phyloP scores from a whole-genome alignment of 2,329 filamentous ascomycete genomes.

The Leptodontidium sp. region DNA sequence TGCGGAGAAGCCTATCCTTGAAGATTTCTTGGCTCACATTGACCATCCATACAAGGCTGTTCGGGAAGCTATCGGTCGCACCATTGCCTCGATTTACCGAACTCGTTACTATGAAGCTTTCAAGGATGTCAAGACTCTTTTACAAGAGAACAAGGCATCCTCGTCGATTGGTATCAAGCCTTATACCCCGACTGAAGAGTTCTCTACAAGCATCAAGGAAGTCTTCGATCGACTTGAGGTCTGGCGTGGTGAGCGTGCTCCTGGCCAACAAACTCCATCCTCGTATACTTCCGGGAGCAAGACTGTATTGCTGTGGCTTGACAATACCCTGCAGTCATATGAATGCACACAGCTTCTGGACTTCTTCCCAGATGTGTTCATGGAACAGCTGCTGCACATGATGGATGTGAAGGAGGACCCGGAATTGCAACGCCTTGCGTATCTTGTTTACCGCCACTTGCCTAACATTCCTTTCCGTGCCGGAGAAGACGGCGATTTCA shows the following conservation, averaged over 20 bases:
- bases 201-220: constrained; percentile 73
- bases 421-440: constrained; percentile 91
- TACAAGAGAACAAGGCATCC: constrained; percentile 78
- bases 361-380: constrained; percentile 90
- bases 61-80: constrained; percentile 90
- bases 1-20: constrained; percentile 83
- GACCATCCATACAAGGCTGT: constrained; percentile 99
- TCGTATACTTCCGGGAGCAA: constrained; percentile 96
- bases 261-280: constrained; percentile 91
- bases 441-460: constrained; percentile 95
- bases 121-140: constrained; percentile 75
- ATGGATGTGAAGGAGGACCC: constrained; percentile 99
- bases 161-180: constrained; percentile 87
- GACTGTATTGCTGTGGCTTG: constrained; percentile 94
- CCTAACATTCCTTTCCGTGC: constrained; percentile 93
- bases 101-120: constrained; percentile 96
- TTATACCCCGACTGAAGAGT: constrained; percentile 80
- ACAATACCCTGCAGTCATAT: constrained; percentile 87
- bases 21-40: constrained; percentile 89
- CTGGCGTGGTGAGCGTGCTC: constrained; percentile 85
- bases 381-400: constrained; percentile 96
- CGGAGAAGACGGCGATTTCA: constrained; percentile 85
- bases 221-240: constrained; percentile 83
- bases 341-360: constrained; percentile 90
- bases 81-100: constrained; percentile 86